Base-by-base conservation (phyloP, 805 yeast genomes). In the Barnettozyma californica region DNA sequence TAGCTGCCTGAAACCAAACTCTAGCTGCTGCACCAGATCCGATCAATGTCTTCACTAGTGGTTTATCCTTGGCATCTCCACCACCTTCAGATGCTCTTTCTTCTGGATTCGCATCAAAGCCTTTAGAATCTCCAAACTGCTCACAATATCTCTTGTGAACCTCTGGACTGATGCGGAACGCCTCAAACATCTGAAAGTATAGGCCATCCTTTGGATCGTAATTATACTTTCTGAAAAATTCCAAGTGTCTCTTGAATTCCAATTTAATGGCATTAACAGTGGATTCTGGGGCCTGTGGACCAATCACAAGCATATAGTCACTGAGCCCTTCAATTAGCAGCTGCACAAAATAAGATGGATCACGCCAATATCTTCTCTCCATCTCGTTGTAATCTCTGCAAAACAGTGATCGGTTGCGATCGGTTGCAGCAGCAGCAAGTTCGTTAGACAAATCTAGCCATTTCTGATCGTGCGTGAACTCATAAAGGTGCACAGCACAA, bases 21-120 rank as follows among this genome's bases (percentile, higher is more conserved):
- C 88, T 73, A 4, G 88, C 87, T 9, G 88, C 89, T 14, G 86
- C 69, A 14, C 79, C 88, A 43, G 72, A 69, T 4, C 83, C 84
- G 68, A 84, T 82, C 57, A 84, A 68, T 42, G 79, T 74, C 61
- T 80, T 77, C 43, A 68, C 73, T 50, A 70, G 55, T 10, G 68
- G 68, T 25, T 70, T 65, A 27, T 64, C 58, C 19, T 62, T 65
- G n/a, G 59, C 49, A 29, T 60, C 58, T 23, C 68, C 72, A 26
- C 63, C 62, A 20, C 76, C 78, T 27, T 64, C 68, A 50, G 68
- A 57, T 3, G 60, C 73, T 53, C 79, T 73, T 62, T 82, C 87
- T 43, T 75, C 80, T 16, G 63, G 66, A 53, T 74, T 74, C 20
- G 81, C 72, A 11, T 71, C 75, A 63, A 70, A 76, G 14, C 65